Evolutionary conservation across 2,329 filamentous ascomycete genomes (phyloP).

Genomic region (Paecilomyces formosus): DNA sequence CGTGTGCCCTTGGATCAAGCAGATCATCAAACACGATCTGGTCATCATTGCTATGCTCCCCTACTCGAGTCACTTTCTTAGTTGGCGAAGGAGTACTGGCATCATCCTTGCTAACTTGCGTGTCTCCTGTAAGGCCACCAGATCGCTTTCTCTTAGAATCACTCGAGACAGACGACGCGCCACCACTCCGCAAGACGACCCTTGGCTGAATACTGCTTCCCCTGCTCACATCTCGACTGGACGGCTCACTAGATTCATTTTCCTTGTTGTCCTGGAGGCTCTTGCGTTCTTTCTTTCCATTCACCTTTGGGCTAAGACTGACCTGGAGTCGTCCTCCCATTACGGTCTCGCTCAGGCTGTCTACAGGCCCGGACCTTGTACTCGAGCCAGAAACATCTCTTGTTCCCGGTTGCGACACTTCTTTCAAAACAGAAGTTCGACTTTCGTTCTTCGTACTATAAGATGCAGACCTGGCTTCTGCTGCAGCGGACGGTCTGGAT

Average conservation of each 20-base stretch:
- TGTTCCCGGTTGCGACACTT: slow-evolving; percentile 21
- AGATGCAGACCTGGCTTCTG: slow-evolving; percentile 19
- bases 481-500: slow-evolving; percentile 20
- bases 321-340: slow-evolving; percentile 16
- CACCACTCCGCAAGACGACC: slow-evolving; percentile 12
- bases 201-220: slow-evolving; percentile 11
- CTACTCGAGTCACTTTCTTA: slow-evolving; percentile 13
- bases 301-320: slow-evolving; percentile 25
- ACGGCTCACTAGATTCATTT: slow-evolving; percentile 12
- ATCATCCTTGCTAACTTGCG: slow-evolving; percentile 11
- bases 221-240: slow-evolving; percentile 13
- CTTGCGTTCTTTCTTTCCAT: slow-evolving; percentile 25
- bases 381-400: slow-evolving; percentile 26
- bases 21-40: slow-evolving; percentile 11
- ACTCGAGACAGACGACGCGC: slow-evolving; percentile 10
- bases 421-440: slow-evolving; percentile 16
- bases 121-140: slow-evolving; percentile 9
- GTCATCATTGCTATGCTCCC: slow-evolving; percentile 7
- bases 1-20: slow-evolving; percentile 9
- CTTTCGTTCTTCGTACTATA: slow-evolving; percentile 13
- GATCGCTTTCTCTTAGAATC: slow-evolving; percentile 19
- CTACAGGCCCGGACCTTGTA: slow-evolving; percentile 14
- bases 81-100: slow-evolving; percentile 9
- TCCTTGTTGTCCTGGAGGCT: slow-evolving; percentile 13
- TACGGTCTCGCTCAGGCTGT: slow-evolving; percentile 11